A percentile compares a stretch with the other conserved stretches of the same genome.
Evolutionary conservation across 352 stramenopile genomes (phyloP).

Genomic region (Pythium brachiatum): DNA sequence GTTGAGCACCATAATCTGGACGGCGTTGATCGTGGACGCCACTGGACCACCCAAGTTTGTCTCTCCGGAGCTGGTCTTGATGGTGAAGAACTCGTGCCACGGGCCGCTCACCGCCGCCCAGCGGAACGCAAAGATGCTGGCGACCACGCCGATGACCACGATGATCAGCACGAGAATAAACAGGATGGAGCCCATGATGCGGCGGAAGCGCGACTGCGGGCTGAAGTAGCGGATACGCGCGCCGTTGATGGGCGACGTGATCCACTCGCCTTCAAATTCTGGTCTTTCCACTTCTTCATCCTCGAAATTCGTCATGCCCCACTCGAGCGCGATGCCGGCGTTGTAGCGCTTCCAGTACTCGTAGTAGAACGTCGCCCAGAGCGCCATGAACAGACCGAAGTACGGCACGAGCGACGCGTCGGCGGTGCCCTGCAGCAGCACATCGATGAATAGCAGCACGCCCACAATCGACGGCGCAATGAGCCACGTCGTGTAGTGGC

Average conservation of each 20-base stretch:
- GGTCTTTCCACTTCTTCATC: slow-evolving; percentile 67
- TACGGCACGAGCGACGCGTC: slow-evolving; percentile 63
- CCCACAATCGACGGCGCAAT: slow-evolving; percentile 90
- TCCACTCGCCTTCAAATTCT: slow-evolving; percentile 70
- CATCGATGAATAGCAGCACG: slow-evolving; percentile 84
- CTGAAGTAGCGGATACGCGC: slow-evolving; percentile 78
- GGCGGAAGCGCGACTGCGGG: slow-evolving; percentile 53
- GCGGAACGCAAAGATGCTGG: slow-evolving; percentile 74
- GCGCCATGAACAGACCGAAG: slow-evolving; percentile 81
- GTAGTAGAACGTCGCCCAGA: slow-evolving; percentile 82
- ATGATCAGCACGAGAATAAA: slow-evolving; percentile 72
- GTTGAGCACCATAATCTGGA: slow-evolving; percentile 85
- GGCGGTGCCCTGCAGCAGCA: slow-evolving; percentile 51
- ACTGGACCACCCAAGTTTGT: slow-evolving; percentile 39
- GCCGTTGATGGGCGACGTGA: slow-evolving; percentile 70
- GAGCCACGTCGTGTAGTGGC: slow-evolving; percentile 94
- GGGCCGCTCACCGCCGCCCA: slow-evolving; percentile 47
- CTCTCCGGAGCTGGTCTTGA: slow-evolving; percentile 27
- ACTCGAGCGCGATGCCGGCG: slow-evolving; percentile 62
- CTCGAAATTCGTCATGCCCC: slow-evolving; percentile 72
- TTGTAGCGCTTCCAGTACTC: slow-evolving; percentile 85
- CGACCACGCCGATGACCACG: slow-evolving; percentile 61
- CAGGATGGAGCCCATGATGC: slow-evolving; percentile 69
- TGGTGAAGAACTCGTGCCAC: slow-evolving; percentile 61
- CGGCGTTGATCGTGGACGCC: slow-evolving; percentile 73